phyloP scores from a whole-genome alignment of 768 basidiomycete genomes.

The Suillus plorans region DNA sequence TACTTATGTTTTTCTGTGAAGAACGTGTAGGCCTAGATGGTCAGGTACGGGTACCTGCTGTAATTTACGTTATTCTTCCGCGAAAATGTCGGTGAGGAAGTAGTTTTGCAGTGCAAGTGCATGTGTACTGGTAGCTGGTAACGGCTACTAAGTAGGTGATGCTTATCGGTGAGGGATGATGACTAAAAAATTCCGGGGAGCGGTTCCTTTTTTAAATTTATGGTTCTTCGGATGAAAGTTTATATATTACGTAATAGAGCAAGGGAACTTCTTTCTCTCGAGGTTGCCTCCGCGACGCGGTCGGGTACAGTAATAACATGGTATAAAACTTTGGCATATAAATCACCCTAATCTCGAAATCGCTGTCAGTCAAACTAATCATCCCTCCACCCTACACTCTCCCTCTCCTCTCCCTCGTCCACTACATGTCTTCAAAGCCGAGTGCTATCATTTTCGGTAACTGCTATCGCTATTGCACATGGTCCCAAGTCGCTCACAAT shows the following conservation, averaged over 20 bases:
- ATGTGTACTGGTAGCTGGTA: too few relatives aligned
- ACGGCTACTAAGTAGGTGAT: too few relatives aligned
- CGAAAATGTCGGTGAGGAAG: neutral
- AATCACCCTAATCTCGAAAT: constrained; percentile 17
- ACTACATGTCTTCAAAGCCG: constrained; percentile 42
- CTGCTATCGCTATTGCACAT: constrained; percentile 20
- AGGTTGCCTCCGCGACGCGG: constrained; percentile 26
- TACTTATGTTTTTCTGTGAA: neutral
- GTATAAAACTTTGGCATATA: constrained; percentile 18
- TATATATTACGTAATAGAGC: constrained; percentile 19
- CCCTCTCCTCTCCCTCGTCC: constrained; percentile 29
- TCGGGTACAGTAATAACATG: constrained; percentile 10
- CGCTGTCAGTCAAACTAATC: constrained; percentile 22
- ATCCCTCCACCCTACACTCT: constrained; percentile 1
- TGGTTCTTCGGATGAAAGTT: constrained; percentile 5
- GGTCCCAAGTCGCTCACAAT: constrained; percentile 7
- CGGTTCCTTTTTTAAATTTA: constrained; percentile 3
- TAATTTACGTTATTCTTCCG: neutral
- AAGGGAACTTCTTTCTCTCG: constrained; percentile 8
- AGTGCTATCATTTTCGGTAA: constrained; percentile 77
- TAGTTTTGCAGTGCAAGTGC: too few relatives aligned
- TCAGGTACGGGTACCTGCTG: too few relatives aligned
- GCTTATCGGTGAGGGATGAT: neutral
- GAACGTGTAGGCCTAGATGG: neutral
- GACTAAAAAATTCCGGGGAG: constrained; percentile 3